Conservation (phyloP, 768 basidiomycete genomes). For the Pleurotus platypus region DNA sequence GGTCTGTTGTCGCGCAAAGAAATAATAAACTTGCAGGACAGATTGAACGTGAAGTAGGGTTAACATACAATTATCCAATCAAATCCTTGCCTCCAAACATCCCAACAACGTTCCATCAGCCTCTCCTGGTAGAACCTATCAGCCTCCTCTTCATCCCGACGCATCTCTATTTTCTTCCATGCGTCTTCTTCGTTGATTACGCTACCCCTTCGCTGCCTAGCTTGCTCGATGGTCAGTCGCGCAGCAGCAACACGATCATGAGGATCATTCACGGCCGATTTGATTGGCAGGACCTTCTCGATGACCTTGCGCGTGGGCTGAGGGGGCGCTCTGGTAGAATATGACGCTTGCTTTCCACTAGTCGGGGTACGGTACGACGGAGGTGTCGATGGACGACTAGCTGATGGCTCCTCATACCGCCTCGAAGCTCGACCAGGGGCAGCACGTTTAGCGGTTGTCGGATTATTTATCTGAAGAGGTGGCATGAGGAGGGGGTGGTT, state of each 20-base stretch:
- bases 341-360: not conserved
- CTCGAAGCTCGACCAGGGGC: not conserved
- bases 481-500: slow-evolving; percentile 7
- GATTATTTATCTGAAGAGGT: slow-evolving; percentile 1
- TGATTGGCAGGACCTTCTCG: no score
- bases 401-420: slow-evolving; percentile 20
- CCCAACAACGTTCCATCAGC: slow-evolving; percentile 68
- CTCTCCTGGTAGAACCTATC: slow-evolving; percentile 62
- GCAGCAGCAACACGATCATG: slow-evolving; percentile 16
- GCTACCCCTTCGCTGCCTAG: slow-evolving; percentile 41
- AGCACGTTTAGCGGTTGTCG: not conserved
- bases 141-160: slow-evolving; percentile 68
- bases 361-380: slow-evolving; percentile 46
- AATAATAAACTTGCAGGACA: slow-evolving; percentile 10
- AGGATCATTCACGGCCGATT: not conserved
- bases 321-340: slow-evolving; percentile 4
- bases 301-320: slow-evolving; percentile 9
- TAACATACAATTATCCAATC: slow-evolving; percentile 70
- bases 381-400: slow-evolving; percentile 35
- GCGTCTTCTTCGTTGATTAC: slow-evolving; percentile 69
- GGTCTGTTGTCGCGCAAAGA: slow-evolving; percentile 40
- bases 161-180: slow-evolving; percentile 74
- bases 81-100: slow-evolving; percentile 69
- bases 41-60: slow-evolving; percentile 6
- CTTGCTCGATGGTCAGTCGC: slow-evolving; percentile 23